Evolutionary conservation across 2,329 filamentous ascomycete genomes (phyloP).

Genomic region (Pseudocercospora fijiensis): DNA sequence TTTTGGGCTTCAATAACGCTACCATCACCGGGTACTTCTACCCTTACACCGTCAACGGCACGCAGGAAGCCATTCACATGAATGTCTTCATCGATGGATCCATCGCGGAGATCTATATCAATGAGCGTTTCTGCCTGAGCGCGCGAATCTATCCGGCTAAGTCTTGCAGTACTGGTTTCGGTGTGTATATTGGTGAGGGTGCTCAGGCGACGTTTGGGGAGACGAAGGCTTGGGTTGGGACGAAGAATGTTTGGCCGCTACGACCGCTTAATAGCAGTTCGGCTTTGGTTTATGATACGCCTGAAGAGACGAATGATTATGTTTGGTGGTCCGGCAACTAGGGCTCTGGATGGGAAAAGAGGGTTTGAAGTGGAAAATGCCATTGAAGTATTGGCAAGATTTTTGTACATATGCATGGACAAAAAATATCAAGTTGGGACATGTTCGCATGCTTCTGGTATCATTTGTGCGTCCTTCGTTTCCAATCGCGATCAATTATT

Average conservation of each 20-base stretch:
- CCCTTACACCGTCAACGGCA: slow-evolving; percentile 42
- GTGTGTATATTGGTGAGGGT: slow-evolving; percentile 44
- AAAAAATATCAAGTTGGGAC: neutral
- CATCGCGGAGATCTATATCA: slow-evolving; percentile 49
- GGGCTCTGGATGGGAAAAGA: neutral
- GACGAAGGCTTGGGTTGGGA: slow-evolving; percentile 43
- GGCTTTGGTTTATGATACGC: slow-evolving; percentile 44
- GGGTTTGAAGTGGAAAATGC: neutral
- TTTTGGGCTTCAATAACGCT: slow-evolving; percentile 45
- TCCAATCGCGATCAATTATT: neutral
- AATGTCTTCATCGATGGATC: slow-evolving; percentile 51
- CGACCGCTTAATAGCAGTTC: slow-evolving; percentile 45
- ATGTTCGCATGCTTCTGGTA: neutral
- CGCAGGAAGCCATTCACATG: slow-evolving; percentile 43
- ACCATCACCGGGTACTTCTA: slow-evolving; percentile 50
- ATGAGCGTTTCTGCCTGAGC: slow-evolving; percentile 43
- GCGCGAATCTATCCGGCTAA: slow-evolving; percentile 50
- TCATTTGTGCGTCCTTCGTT: neutral
- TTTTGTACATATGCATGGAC: neutral
- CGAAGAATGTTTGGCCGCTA: slow-evolving; percentile 44
- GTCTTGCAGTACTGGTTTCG: slow-evolving; percentile 45
- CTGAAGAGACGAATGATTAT: slow-evolving; percentile 47
- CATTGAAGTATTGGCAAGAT: neutral
- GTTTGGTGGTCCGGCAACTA: slow-evolving; percentile 47
- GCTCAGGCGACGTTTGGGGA: slow-evolving; percentile 39